These are phyloP conservation scores for Fusarium sp. DNA, from an alignment of 2,329 filamentous ascomycete species.

Conservation along the genomic window DNA sequence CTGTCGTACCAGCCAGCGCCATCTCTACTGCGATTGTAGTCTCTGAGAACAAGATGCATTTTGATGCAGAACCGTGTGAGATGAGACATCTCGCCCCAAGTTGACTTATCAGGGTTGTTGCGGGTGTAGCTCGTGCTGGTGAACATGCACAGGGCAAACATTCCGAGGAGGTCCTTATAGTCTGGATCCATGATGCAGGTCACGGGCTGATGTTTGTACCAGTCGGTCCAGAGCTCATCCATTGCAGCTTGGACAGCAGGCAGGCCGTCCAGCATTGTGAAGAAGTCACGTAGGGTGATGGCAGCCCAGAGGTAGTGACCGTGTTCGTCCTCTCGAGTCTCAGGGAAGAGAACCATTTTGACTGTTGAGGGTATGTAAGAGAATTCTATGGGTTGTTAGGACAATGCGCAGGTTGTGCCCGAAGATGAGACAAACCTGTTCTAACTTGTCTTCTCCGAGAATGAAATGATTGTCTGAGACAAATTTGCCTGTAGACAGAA, in stretches of 20 bases:
- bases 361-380: background rate
- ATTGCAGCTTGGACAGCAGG: background rate
- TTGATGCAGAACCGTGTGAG: background rate
- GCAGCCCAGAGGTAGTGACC: background rate
- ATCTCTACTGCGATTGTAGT: background rate
- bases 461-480: too few relatives aligned
- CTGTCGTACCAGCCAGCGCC: background rate
- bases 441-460: background rate
- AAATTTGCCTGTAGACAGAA: too few relatives aligned
- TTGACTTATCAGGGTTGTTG: conserved; percentile 15
- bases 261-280: background rate
- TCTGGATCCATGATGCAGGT: background rate
- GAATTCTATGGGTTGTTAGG: background rate
- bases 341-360: background rate
- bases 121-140: conserved; percentile 8
- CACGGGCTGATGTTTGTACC: background rate
- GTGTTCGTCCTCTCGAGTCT: background rate
- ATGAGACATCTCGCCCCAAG: background rate
- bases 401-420: background rate
- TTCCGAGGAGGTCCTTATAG: background rate
- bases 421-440: background rate
- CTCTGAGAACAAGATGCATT: background rate
- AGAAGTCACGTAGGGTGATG: background rate
- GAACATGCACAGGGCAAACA: conserved; percentile 4
- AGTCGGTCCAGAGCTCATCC: conserved; percentile 20